phyloP scores from a whole-genome alignment of 2,329 filamentous ascomycete genomes.

The Aureobasidium sp. region DNA sequence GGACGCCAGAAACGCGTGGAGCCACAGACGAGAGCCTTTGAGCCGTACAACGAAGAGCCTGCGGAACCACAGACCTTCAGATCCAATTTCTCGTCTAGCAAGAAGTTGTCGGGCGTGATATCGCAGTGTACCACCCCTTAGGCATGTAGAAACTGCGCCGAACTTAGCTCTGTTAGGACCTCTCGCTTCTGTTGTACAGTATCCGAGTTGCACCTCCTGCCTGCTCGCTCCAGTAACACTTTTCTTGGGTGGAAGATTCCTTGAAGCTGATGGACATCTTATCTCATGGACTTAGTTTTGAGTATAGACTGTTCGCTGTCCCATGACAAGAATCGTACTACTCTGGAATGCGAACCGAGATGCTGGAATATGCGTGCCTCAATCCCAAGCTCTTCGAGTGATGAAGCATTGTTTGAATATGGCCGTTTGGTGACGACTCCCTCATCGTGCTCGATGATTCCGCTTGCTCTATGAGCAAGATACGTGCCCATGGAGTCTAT shows the following conservation, averaged over 20 bases:
- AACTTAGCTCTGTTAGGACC: not conserved
- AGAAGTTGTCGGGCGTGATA: conserved; percentile 1
- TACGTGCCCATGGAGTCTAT: no score
- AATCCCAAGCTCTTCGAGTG: not conserved
- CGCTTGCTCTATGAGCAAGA: no score
- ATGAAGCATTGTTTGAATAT: not conserved
- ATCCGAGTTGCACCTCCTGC: not conserved
- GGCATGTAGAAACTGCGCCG: not conserved
- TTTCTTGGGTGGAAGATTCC: not conserved
- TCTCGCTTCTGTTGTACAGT: not conserved
- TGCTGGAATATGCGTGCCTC: not conserved
- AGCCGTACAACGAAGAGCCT: not conserved
- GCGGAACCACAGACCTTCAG: not conserved
- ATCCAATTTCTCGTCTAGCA: not conserved
- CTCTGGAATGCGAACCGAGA: not conserved
- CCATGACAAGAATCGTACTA: not conserved
- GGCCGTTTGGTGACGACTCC: no score
- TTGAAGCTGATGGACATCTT: not conserved
- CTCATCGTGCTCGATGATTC: no score
- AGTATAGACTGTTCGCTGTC: not conserved
- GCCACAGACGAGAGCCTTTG: no score
- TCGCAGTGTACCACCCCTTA: not conserved
- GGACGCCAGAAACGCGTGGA: no score
- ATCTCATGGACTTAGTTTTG: not conserved
- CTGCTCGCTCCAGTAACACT: not conserved